Evolutionary conservation across 2,329 filamentous ascomycete species (phyloP), one percentile per base, ranked within the genome.

Genomic region (Juglanconis oblonga): DNA sequence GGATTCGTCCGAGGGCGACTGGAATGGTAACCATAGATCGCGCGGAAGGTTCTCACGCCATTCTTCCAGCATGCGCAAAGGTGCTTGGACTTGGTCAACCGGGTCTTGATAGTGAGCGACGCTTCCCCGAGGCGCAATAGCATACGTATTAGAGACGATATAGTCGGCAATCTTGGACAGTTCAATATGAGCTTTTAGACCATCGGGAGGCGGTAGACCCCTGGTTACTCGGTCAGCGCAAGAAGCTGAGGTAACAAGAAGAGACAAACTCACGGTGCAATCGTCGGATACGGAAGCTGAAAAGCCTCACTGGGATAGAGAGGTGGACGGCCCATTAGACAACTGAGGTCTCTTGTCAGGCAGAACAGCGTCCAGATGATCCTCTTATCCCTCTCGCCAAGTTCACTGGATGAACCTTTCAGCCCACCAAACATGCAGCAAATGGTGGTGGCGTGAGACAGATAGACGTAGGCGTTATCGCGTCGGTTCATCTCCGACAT

Each of bases 311-410:
- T 78, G 38, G 73, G 71, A 11, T 81, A 76, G 2, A 74, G 73
- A 0, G 79, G 76, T 1, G 80, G 79, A 13, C 80, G 74, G 5
- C 81, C 80, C 72, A 81, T 79, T 4, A 82, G 69, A 58, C 77
- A 81, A 62, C 79, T 77, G 47, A 82, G 63, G 67, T 73, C 74
- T 36, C 79, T 73, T 63, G 82, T 79, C 13, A 83, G 67, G n/a
- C 79, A 73, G 58, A 81, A 82, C 2, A 82, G 71, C 0, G 79
- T 82, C 80, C 80, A 83, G 57, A 83, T 82, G 5, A 78, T 71
- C 40, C 80, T 70, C 64, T 78, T 81, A 1, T 74, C 75, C 29
- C 67, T 67, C 64, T 82, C 79, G 2, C n/a, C n/a, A 29, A 47
- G 44, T 47, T 79, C 73, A 3, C 73, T 69, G 4, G 67, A 67